Conservation (phyloP, 1,284 basidiomycete genomes). For the Xerocomus cyaneibrunnescens region DNA sequence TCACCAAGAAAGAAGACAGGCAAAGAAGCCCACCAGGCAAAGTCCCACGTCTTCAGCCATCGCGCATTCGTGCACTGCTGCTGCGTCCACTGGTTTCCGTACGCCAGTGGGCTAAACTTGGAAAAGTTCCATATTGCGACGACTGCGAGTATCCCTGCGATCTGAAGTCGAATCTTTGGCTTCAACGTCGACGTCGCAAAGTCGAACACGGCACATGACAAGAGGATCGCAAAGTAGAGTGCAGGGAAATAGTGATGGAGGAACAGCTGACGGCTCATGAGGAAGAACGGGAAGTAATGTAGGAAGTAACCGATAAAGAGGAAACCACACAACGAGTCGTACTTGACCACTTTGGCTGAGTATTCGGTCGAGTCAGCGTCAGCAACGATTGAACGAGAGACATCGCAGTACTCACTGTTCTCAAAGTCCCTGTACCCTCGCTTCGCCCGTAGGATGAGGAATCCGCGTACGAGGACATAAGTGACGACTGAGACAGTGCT, state of each 20-base stretch:
- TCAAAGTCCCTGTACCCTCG: slow-evolving; percentile 91
- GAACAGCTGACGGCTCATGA: slow-evolving; percentile 96
- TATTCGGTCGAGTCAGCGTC: background rate
- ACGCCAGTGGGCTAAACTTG: slow-evolving; percentile 81
- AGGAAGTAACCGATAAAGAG: slow-evolving; percentile 91
- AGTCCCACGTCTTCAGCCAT: slow-evolving; percentile 96
- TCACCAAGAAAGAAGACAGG: background rate
- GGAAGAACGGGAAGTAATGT: slow-evolving; percentile 95
- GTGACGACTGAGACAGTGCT: slow-evolving; percentile 69
- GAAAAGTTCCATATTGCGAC: slow-evolving; percentile 79
- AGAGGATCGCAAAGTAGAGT: slow-evolving; percentile 89
- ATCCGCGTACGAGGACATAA: slow-evolving; percentile 69
- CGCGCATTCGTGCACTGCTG: slow-evolving; percentile 73
- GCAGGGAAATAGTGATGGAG: slow-evolving; percentile 97
- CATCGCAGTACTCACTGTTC: slow-evolving; percentile 62
- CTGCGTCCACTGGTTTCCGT: slow-evolving; percentile 89
- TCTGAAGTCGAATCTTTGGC: slow-evolving; percentile 76
- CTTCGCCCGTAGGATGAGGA: slow-evolving; percentile 87
- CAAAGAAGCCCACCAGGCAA: slow-evolving; percentile 68
- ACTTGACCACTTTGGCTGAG: slow-evolving; percentile 91
- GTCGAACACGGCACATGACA: slow-evolving; percentile 82
- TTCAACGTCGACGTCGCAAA: slow-evolving; percentile 77
- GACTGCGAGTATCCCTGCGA: slow-evolving; percentile 71
- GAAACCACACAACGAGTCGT: slow-evolving; percentile 90
- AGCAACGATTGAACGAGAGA: background rate